These are phyloP conservation scores for Mortierella polycephala DNA, from an alignment of 371 early-diverging fungal genomes.

Conservation along the genomic window DNA sequence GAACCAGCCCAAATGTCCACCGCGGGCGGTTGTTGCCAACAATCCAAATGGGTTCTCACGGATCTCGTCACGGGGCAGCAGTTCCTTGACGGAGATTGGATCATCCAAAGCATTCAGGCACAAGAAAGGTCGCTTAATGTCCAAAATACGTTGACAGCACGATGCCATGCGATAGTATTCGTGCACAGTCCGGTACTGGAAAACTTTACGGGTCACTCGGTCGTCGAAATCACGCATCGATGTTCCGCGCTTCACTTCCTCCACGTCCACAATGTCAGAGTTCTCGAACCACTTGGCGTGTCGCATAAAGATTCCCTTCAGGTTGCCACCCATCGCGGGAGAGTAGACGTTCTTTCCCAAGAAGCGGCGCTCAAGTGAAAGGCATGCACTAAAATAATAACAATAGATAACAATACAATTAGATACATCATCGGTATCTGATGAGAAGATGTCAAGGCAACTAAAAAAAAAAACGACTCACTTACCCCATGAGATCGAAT, in stretches of 20 bases:
- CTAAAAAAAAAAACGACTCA: background rate
- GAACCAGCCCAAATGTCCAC: constrained; percentile 97
- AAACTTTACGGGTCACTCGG: constrained; percentile 73
- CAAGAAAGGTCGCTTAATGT: constrained; percentile 81
- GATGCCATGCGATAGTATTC: constrained; percentile 89
- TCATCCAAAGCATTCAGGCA: constrained; percentile 93
- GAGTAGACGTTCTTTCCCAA: constrained; percentile 33
- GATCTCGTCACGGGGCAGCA: constrained; percentile 83
- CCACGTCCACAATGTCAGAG: constrained; percentile 63
- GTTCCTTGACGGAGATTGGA: constrained; percentile 79
- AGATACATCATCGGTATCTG: background rate
- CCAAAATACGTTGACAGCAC: constrained; percentile 76
- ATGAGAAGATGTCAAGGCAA: background rate
- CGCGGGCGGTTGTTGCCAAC: constrained; percentile 85
- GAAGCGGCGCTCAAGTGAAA: constrained; percentile 40
- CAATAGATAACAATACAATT: constrained; percentile 14
- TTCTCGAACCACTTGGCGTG: constrained; percentile 69
- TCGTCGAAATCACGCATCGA: constrained; percentile 86
- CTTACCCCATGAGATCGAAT: constrained; percentile 75
- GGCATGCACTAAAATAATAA: constrained; percentile 56
- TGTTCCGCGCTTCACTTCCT: constrained; percentile 57
- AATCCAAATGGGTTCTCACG: constrained; percentile 83
- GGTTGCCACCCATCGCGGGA: constrained; percentile 73
- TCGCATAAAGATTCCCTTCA: constrained; percentile 70
- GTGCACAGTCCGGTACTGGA: constrained; percentile 80